Conservation (phyloP, 2,329 filamentous ascomycete species). For the Leptographium lundbergii region DNA sequence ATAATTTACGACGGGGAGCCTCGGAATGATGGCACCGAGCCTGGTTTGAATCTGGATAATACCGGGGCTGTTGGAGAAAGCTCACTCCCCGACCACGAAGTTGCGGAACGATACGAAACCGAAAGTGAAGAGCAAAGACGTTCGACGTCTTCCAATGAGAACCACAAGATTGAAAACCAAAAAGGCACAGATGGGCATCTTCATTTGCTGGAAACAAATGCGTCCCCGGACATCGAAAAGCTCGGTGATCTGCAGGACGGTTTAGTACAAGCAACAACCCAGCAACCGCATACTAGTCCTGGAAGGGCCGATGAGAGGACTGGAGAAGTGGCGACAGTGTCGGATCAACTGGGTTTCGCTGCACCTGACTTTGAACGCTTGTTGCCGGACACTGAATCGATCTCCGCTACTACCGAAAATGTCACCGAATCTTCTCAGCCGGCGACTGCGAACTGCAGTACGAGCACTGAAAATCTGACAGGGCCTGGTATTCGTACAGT, state of each 20-base stretch:
- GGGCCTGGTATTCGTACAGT: background rate
- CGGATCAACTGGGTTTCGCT: background rate
- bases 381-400: background rate
- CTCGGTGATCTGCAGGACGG: constrained; percentile 39
- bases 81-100: background rate
- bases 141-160: background rate
- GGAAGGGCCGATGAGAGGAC: background rate
- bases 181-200: background rate
- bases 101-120: background rate
- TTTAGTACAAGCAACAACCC: constrained; percentile 3
- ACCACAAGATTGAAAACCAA: background rate
- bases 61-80: background rate
- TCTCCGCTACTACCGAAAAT: no score
- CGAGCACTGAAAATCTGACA: background rate
- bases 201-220: constrained; percentile 18
- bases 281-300: background rate
- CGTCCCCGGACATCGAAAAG: constrained; percentile 29
- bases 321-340: background rate
- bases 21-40: background rate
- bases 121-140: background rate
- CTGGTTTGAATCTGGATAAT: background rate
- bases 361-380: background rate
- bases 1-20: background rate
- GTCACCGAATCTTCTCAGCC: background rate
- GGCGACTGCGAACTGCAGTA: background rate